Conservation (phyloP, 2,329 filamentous ascomycete species). For the Colletotrichum theobromicola region DNA sequence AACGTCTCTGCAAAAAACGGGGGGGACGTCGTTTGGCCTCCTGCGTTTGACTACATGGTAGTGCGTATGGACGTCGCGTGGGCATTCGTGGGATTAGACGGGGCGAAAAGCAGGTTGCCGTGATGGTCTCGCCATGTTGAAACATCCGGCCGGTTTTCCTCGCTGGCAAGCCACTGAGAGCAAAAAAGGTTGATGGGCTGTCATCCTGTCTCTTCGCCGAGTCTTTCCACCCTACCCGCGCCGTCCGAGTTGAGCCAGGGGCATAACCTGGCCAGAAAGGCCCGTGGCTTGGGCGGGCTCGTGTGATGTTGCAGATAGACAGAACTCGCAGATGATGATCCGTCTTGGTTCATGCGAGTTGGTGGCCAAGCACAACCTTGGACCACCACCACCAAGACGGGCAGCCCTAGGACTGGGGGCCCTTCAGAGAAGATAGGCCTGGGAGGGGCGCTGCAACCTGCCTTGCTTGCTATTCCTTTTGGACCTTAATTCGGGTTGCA, state of each 20-base stretch:
- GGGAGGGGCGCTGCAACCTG: neutral
- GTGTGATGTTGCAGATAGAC: slow-evolving; percentile 16
- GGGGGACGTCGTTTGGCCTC: neutral
- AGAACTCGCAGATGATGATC: slow-evolving; percentile 7
- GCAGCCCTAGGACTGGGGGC: neutral
- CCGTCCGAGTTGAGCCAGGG: neutral
- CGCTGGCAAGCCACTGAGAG: neutral
- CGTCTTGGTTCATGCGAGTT: slow-evolving; percentile 15
- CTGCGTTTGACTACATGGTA: neutral
- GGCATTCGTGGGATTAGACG: neutral
- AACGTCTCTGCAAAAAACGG: neutral
- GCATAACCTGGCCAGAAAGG: neutral
- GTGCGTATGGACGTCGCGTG: neutral
- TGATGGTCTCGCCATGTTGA: neutral
- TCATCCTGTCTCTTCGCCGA: neutral
- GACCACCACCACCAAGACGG: neutral
- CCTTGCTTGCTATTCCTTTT: neutral
- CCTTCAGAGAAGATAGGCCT: neutral
- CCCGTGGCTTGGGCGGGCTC: neutral
- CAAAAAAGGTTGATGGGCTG: neutral
- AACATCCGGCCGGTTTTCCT: neutral
- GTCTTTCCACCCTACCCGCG: neutral
- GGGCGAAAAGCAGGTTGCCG: neutral
- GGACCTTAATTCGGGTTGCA: neutral
- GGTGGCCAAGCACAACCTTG: neutral